Base-by-base conservation (phyloP, 2,329 filamentous ascomycete genomes). In the Alternaria atra region DNA sequence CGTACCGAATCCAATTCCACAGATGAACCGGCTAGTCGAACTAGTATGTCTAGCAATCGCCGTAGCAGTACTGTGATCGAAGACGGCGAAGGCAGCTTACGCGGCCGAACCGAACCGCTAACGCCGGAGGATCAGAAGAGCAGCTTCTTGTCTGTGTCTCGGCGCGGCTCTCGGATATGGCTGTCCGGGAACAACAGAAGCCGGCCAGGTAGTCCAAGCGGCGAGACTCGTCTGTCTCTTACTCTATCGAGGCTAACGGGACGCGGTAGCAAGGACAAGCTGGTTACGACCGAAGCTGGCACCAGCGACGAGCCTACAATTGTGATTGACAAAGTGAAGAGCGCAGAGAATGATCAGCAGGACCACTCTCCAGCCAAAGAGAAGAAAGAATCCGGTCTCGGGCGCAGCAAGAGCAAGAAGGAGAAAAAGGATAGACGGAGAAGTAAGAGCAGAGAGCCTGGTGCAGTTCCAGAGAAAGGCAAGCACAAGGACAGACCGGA, bases 51-150 rank as follows among this genome's bases (percentile, higher is more conserved):
- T 4, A 80, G 77, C 54, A 76, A 77, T 39, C 73, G 74, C 23
- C 74, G 77, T n/a, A 74, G 71, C 56, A 83, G 80, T 64, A 67
- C 81, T 25, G 69, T 78, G 0, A 75, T 82, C 48, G 79, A 82
- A 48, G 79, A 80, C 4, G 51, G 72, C 8, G 79, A 76, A 39
- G 67, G 69, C 37, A 72, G 71, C 47, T 65, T 72, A n/a, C 71
- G 76, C 12, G 75, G 72, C 17, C 71, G 73, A 20, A 76, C 76
- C 3, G 71, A 69, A 32, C 77, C 81, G 1, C 69, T 78, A 4
- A 84, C 82, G 2, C 82, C 83, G 2, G 82, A 83, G 25, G 82
- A 84, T 32, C 73, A 78, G 7, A 75, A 73, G 51, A 35, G 61
- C 7, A 67, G 70, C 17, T 78, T 79, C 52, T 54, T 78, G 20